A percentile compares a stretch with the other conserved stretches of the same genome.
Evolutionary conservation across 1,284 basidiomycete species (phyloP).

Genomic region (Filobasidium uniguttulatum): DNA sequence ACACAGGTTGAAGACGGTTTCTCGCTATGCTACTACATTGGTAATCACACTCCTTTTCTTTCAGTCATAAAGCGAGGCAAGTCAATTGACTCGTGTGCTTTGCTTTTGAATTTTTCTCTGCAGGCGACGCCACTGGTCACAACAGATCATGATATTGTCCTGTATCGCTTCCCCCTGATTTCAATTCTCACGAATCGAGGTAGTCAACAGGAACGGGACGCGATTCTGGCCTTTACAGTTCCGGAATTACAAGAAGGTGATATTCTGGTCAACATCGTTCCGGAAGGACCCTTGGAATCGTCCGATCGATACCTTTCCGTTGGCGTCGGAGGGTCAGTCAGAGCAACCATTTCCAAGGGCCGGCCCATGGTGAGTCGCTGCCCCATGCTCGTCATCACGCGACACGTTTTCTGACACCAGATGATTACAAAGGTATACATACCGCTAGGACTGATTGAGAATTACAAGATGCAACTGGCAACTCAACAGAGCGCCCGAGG

Average conservation of each 20-base stretch:
- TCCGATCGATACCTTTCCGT: conserved; percentile 7
- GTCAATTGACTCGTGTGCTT: background rate
- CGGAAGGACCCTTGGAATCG: background rate
- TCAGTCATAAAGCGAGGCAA: too few relatives aligned
- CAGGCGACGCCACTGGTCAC: conserved; percentile 11
- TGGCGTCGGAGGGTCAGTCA: conserved; percentile 8
- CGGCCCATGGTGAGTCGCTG: conserved; percentile 4
- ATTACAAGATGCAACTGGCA: background rate
- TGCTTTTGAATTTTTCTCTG: too few relatives aligned
- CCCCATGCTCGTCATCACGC: background rate
- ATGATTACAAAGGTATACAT: background rate
- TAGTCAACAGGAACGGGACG: background rate
- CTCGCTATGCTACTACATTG: background rate
- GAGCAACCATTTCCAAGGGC: conserved; percentile 6
- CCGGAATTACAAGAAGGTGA: conserved; percentile 10
- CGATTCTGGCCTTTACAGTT: conserved; percentile 9
- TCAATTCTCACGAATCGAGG: conserved; percentile 17
- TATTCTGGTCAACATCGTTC: conserved; percentile 14
- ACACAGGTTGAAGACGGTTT: background rate
- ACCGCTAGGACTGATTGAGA: background rate
- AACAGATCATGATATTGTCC: conserved; percentile 13
- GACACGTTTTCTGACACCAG: background rate
- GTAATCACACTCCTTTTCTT: too few relatives aligned
- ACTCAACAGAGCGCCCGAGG: background rate
- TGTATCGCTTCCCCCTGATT: conserved; percentile 14